phyloP scores from a whole-genome alignment of 192 early-diverging fungal genomes.

The Lobosporangium transversale region DNA sequence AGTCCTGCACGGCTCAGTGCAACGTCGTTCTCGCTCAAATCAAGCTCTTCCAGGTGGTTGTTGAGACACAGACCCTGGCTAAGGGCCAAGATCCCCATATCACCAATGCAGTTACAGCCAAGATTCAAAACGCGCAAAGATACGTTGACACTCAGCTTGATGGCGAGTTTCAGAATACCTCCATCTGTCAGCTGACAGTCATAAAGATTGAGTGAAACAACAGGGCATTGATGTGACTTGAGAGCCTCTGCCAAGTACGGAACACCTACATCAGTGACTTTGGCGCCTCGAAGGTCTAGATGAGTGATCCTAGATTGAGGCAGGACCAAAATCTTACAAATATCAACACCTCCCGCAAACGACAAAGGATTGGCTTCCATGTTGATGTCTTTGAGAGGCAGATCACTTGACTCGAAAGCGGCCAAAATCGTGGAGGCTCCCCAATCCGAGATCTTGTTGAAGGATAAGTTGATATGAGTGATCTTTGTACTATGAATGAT shows the following conservation, averaged over 20 bases:
- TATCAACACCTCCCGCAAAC: constrained; percentile 33
- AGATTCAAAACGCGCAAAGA: constrained; percentile 22
- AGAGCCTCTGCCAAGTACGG: constrained; percentile 46
- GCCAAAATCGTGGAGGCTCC: constrained; percentile 45
- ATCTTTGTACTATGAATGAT: constrained; percentile 23
- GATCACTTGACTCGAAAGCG: constrained; percentile 41
- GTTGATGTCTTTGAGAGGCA: constrained; percentile 35
- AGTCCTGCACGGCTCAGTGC: constrained; percentile 30
- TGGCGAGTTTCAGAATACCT: constrained; percentile 32
- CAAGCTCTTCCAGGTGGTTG: constrained; percentile 38
- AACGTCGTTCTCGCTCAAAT: constrained; percentile 35
- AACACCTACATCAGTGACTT: constrained; percentile 47
- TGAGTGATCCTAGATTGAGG: constrained; percentile 33
- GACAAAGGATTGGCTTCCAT: constrained; percentile 34
- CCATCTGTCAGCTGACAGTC: constrained; percentile 48
- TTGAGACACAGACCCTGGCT: constrained; percentile 34
- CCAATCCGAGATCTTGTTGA: constrained; percentile 51
- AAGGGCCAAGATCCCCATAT: constrained; percentile 29
- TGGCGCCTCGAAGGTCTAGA: constrained; percentile 40
- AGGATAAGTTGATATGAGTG: constrained; percentile 31
- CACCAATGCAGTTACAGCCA: constrained; percentile 38
- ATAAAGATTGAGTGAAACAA: constrained; percentile 37
- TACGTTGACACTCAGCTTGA: constrained; percentile 44
- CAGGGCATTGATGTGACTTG: constrained; percentile 34
- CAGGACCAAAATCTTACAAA: constrained; percentile 46